Base-by-base conservation (phyloP, 2,329 filamentous ascomycete species). In the Podosphaera fusca region DNA sequence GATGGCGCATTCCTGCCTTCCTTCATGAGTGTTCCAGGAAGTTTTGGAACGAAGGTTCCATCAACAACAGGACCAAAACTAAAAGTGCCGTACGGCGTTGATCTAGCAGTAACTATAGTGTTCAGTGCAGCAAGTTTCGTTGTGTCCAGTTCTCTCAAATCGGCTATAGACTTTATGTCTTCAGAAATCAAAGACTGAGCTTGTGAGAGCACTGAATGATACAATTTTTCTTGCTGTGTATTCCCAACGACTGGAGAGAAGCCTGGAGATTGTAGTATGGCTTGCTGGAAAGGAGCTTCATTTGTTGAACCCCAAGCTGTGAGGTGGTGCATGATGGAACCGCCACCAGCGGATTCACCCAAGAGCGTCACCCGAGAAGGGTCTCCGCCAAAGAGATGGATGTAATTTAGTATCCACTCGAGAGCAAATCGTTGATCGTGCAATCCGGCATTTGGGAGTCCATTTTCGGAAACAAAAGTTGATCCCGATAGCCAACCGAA, bases 371-470 rank as follows among this genome's bases (percentile, higher is more conserved):
- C 71, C 12, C 69, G 68, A 2, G 69, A 64, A 2, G 71, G 66
- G 63, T 79, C 73, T 10, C 77, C 77, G 8, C 78, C 77, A 60
- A 80, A 81, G 9, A 71, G 65, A 61, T 73, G 67, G 56, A 79
- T 78, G 59, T 78, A 68, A 46, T 72, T 64, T 56, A 75, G 71
- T 2, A 80, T 70, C 78, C 78, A 82, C 61, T 79, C 69, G 6
- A 82, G 67, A 31, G 75, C 76, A 21, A 78, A 68, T 10, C 74
- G 70, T 61, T 80, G 77, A 58, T 80, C 77, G 57, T 72, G 68
- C 1, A 79, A 66, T 2, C 70, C 76, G 9, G 71, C 72, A 62
- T 79, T 79, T 2, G 73, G 67, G 10, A 68, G 68, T 12, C 73
- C 74, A 58, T 71, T 67, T 50, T 60, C 62, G 12, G 70, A 71